Conservation (phyloP, 768 basidiomycete species). For the Strobilomyces echinocephalus region DNA sequence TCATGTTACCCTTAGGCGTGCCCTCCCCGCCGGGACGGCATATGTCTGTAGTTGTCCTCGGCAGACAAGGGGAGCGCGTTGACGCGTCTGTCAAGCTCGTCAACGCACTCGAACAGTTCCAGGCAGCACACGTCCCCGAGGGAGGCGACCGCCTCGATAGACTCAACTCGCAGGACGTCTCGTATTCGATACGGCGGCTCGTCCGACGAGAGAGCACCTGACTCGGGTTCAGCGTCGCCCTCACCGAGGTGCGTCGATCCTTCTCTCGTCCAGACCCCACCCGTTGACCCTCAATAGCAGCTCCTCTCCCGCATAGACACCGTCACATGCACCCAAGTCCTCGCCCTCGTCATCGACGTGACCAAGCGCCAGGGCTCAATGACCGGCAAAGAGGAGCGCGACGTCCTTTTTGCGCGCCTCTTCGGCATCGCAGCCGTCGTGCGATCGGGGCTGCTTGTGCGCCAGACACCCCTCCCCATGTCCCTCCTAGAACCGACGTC, state of each 20-base stretch:
- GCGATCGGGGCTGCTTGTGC: constrained; percentile 77
- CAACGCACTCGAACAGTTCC: constrained; percentile 78
- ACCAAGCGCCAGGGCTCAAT: constrained; percentile 71
- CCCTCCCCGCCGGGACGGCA: no score
- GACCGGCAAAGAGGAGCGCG: constrained; percentile 90
- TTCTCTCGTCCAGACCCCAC: neutral
- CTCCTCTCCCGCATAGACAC: constrained; percentile 74
- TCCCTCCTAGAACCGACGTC: constrained; percentile 40
- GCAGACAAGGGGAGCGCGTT: constrained; percentile 70
- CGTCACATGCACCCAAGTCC: constrained; percentile 70
- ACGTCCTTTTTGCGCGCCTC: constrained; percentile 85
- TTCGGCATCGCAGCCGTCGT: constrained; percentile 86
- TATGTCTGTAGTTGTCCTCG: constrained; percentile 86
- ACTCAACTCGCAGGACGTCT: constrained; percentile 84
- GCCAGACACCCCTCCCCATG: constrained; percentile 49
- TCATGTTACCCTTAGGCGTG: no score
- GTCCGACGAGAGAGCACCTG: constrained; percentile 87
- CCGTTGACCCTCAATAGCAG: constrained; percentile 35
- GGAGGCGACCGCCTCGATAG: constrained; percentile 53
- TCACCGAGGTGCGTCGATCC: constrained; percentile 72
- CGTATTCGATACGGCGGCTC: constrained; percentile 85
- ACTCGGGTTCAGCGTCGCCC: constrained; percentile 90
- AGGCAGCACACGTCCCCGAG: constrained; percentile 57
- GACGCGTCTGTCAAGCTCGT: constrained; percentile 85
- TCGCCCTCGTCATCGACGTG: constrained; percentile 67